Evolutionary conservation across 116 monocot genomes (phyloP).

Genomic region (Posidonia oceanica): DNA sequence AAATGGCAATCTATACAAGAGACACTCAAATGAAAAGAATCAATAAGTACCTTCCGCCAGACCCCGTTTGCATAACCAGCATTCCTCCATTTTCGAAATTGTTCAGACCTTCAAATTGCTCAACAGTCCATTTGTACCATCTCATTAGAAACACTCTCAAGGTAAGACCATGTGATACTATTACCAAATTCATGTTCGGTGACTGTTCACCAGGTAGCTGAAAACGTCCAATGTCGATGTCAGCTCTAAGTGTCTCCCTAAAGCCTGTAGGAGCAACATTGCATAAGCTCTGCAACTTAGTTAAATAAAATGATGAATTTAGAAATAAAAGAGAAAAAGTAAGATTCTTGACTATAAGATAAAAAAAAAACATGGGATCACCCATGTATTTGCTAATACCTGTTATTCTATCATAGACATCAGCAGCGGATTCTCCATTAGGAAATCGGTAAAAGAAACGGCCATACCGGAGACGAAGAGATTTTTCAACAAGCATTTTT

Average conservation of each 20-base stretch:
- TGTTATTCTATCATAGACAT: constrained; percentile 97
- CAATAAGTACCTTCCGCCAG: constrained; percentile 64
- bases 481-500: constrained; percentile 78
- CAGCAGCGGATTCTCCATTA: constrained; percentile 96
- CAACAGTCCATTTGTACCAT: constrained; percentile 99
- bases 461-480: constrained; percentile 66
- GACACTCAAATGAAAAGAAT: neutral
- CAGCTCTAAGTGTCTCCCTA: constrained; percentile 85
- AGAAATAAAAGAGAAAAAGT: neutral
- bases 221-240: constrained; percentile 93
- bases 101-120: constrained; percentile 79
- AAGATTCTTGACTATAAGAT: neutral
- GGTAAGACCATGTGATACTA: constrained; percentile 90
- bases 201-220: constrained; percentile 69
- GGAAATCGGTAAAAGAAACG: constrained; percentile 97
- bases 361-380: neutral
- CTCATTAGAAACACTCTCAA: constrained; percentile 88
- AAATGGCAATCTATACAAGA: neutral
- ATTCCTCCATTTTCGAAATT: constrained; percentile 86
- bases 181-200: constrained; percentile 87
- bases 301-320: neutral
- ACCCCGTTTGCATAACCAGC: constrained; percentile 92
- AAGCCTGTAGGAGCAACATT: constrained; percentile 85
- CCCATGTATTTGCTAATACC: constrained; percentile 23
- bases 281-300: constrained; percentile 45